Evolutionary conservation across 257 asterid genomes (phyloP), one percentile per base, ranked within the genome.

Genomic region (Lithospermum erythrorhizon): DNA sequence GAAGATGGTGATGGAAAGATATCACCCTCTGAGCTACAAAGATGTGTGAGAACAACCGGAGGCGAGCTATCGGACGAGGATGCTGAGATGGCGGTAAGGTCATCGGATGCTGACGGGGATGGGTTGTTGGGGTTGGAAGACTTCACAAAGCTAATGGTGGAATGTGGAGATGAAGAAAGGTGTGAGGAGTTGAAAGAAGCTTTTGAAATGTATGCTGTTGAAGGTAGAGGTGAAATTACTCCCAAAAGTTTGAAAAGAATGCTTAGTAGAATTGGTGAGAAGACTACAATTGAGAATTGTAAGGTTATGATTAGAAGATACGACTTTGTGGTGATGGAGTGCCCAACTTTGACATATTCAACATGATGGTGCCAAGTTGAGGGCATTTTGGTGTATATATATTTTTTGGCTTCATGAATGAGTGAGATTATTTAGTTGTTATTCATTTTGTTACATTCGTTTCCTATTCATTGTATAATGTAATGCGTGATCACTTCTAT

Each of bases 301-400:
- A 71, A 49, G 66, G 49, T 27, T 58, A 84, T 87, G 91, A 82
- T 84, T 0, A 72, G 76, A 55, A 58, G 53, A 0, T 84, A 80
- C 57, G 96, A 87, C 72, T 63, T 84, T 21, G 84, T 17, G 88
- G 84, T 0, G 96, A 84, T 65, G 96, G 91, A 0, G 81, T 81
- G 56, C 80, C 84, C 0, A 63, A 64, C 48, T 83, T 83, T 68
- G 70, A 85, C 4, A 95, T 85, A 74, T 88, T 88, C 60, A 62
- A 66, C 72, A 23, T 73, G 56, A 88, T 88, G 95, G 85, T 85
- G 95, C n/a, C n/a, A n/a, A 21, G 68, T 16, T 66, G 60, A 56
- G 49, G 49, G 17, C 49, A 13, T 41, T 2, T 14, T 41, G 49
- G 18, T 41, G 49, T 41, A 41, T 41, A 41, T 41, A 41, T 41